Evolutionary conservation across 306 rosid genomes (phyloP).

Genomic region (Trifolium pratense): DNA sequence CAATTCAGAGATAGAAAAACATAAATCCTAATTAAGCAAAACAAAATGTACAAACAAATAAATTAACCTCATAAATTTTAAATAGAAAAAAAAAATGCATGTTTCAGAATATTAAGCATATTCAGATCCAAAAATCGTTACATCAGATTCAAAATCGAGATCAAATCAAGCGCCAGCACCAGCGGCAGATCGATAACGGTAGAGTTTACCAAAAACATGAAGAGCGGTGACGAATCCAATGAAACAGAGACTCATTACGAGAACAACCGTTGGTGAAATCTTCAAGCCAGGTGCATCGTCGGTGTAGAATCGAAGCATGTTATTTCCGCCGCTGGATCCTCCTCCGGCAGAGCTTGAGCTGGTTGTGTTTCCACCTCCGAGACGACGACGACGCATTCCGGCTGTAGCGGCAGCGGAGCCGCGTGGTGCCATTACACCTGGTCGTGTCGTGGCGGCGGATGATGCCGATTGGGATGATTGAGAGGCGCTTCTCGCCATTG

Average conservation of each 20-base stretch:
- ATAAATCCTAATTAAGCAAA: not conserved
- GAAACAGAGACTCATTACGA: not conserved
- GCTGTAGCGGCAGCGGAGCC: constrained; percentile 1
- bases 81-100: too few relatives aligned
- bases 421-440: not conserved
- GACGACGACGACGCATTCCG: not conserved
- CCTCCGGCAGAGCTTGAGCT: not conserved
- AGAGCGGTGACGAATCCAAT: not conserved
- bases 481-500: not conserved
- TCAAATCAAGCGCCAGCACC: not conserved
- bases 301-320: not conserved
- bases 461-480: not conserved
- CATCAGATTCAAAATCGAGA: not conserved
- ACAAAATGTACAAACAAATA: not conserved
- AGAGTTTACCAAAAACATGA: not conserved
- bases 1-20: not conserved
- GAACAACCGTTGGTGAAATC: not conserved
- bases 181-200: not conserved
- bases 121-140: not conserved
- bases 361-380: not conserved
- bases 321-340: not conserved
- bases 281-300: not conserved
- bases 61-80: too few relatives aligned
- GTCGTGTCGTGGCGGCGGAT: not conserved
- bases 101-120: not conserved